Conservation (phyloP, 768 basidiomycete species). For the Suillus lakei region DNA sequence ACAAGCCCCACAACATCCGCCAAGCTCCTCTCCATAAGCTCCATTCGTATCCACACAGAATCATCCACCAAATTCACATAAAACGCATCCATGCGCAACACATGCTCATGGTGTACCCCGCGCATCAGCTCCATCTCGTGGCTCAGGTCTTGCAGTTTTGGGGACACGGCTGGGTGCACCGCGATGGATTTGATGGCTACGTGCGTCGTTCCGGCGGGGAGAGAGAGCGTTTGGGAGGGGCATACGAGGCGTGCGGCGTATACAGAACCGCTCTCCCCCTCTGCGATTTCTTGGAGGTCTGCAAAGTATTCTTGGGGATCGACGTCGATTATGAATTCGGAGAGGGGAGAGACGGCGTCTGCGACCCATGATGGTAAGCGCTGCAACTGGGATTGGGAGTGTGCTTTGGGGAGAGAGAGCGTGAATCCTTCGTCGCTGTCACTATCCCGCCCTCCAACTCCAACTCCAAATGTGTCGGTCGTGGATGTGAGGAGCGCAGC, state of each 20-base stretch:
- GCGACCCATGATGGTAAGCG: slow-evolving; percentile 69
- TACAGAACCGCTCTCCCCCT: slow-evolving; percentile 83
- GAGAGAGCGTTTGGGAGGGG: slow-evolving; percentile 15
- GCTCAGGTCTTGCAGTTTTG: slow-evolving; percentile 67
- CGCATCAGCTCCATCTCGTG: slow-evolving; percentile 65
- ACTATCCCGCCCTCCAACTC: slow-evolving; percentile 38
- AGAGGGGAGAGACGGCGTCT: slow-evolving; percentile 59
- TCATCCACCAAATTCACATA: slow-evolving; percentile 65
- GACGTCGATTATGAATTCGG: slow-evolving; percentile 64
- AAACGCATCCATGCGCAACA: slow-evolving; percentile 69
- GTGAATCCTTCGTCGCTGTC: slow-evolving; percentile 21
- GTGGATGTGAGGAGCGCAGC: slow-evolving; percentile 32
- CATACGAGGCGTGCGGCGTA: slow-evolving; percentile 45
- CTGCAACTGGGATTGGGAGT: slow-evolving; percentile 40
- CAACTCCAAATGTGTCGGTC: slow-evolving; percentile 48
- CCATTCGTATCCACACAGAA: slow-evolving; percentile 86
- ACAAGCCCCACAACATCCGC: slow-evolving; percentile 78
- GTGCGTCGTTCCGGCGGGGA: slow-evolving; percentile 38
- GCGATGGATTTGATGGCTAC: slow-evolving; percentile 69
- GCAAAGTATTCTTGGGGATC: slow-evolving; percentile 69
- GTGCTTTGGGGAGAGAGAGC: slow-evolving; percentile 35
- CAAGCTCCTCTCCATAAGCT: slow-evolving; percentile 86
- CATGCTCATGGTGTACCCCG: slow-evolving; percentile 60
- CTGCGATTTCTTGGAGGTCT: slow-evolving; percentile 78
- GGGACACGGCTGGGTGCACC: slow-evolving; percentile 44